Evolutionary conservation across 148 eudicot genomes (phyloP).

Genomic region (Fagopyrum tataricum): DNA sequence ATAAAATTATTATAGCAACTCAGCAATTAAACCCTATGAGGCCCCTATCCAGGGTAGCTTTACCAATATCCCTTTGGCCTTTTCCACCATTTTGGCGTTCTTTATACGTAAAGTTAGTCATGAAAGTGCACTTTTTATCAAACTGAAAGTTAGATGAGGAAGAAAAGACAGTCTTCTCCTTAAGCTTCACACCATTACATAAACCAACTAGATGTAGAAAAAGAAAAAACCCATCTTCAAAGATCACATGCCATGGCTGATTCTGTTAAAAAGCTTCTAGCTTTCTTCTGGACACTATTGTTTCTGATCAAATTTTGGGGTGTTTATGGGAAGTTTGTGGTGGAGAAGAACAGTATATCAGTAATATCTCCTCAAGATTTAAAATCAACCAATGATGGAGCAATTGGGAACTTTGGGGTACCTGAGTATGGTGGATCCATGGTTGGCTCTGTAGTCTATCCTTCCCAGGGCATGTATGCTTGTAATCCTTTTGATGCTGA

Average conservation of each 20-base stretch:
- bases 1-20: too few species aligned
- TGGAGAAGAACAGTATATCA: conserved; percentile 13
- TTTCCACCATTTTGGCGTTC: neutral
- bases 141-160: neutral
- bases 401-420: conserved; percentile 14
- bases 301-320: neutral
- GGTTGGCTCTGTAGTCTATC: conserved; percentile 7
- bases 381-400: neutral
- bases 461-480: neutral
- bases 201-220: neutral
- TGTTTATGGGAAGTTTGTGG: conserved; percentile 8
- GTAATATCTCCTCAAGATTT: conserved; percentile 2
- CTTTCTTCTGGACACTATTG: neutral
- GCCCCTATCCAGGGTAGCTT: conserved; percentile 4
- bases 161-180: neutral
- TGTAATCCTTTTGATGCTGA: neutral
- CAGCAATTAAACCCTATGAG: neutral
- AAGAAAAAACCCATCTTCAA: neutral
- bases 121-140: conserved; percentile 2
- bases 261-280: neutral
- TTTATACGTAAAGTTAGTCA: neutral
- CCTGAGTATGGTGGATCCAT: conserved; percentile 12
- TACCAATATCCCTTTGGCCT: neutral
- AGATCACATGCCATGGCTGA: conserved; percentile 4
- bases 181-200: neutral